These are phyloP conservation scores for Esteya vermicola DNA, from an alignment of 2,329 filamentous ascomycete species.

Conservation along the genomic window DNA sequence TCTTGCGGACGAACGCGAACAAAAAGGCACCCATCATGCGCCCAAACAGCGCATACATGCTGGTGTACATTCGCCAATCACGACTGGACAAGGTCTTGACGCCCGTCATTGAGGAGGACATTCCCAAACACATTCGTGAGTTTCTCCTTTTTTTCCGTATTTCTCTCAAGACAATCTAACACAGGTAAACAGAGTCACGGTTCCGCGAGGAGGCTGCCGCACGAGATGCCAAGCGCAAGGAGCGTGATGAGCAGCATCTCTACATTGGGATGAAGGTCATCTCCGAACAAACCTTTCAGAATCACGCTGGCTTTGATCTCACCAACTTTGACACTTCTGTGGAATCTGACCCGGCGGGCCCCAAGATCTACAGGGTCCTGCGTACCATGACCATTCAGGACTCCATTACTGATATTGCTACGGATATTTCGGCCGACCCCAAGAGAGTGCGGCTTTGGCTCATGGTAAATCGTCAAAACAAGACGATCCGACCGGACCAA, in stretches of 20 bases:
- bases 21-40: constrained; percentile 46
- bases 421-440: constrained; percentile 53
- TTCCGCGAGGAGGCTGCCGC: constrained; percentile 71
- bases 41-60: constrained; percentile 87
- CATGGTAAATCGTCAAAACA: constrained; percentile 98
- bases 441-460: constrained; percentile 74
- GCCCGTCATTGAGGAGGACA: constrained; percentile 60
- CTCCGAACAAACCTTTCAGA: constrained; percentile 65
- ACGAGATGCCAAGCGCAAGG: constrained; percentile 65
- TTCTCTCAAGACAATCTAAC: constrained; percentile 39
- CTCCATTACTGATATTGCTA: constrained; percentile 55
- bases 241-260: constrained; percentile 86
- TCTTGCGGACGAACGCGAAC: constrained; percentile 29
- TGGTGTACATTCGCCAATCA: constrained; percentile 89
- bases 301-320: constrained; percentile 75
- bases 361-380: constrained; percentile 58
- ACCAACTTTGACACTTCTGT: constrained; percentile 49
- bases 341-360: constrained; percentile 47
- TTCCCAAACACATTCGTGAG: constrained; percentile 68
- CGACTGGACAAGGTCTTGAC: constrained; percentile 71
- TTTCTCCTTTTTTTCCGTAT: constrained; percentile 4
- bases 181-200: no score
- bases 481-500: constrained; percentile 82
- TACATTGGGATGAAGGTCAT: constrained; percentile 78
- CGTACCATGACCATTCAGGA: constrained; percentile 64